Evolutionary conservation across 768 basidiomycete species (phyloP).

Genomic region (Boletus tomentosulus): DNA sequence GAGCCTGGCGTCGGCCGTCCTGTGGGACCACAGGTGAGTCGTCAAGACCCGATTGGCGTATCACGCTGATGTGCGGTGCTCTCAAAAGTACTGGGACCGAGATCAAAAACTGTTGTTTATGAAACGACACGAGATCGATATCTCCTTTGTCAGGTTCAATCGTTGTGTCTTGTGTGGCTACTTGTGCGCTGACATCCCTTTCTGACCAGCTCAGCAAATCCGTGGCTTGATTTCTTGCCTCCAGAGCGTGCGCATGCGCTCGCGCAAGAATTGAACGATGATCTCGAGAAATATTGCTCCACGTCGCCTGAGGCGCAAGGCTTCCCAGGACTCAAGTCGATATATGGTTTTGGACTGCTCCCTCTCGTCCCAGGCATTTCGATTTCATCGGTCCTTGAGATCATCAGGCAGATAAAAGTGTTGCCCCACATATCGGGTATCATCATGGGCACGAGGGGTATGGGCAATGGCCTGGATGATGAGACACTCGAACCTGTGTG

Average conservation of each 20-base stretch:
- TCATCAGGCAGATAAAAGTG: slow-evolving; percentile 59
- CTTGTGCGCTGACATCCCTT: slow-evolving; percentile 13
- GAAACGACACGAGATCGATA: slow-evolving; percentile 75
- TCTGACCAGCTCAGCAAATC: slow-evolving; percentile 69
- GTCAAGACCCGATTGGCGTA: neutral
- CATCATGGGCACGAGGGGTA: slow-evolving; percentile 77
- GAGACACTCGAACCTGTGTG: slow-evolving; percentile 74
- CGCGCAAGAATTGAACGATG: slow-evolving; percentile 68
- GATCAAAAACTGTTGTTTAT: slow-evolving; percentile 80
- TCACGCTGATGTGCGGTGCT: slow-evolving; percentile 9
- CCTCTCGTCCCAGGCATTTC: slow-evolving; percentile 71
- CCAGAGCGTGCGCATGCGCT: slow-evolving; percentile 61
- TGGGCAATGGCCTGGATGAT: slow-evolving; percentile 82
- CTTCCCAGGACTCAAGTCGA: slow-evolving; percentile 47
- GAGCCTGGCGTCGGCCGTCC: slow-evolving; percentile 79
- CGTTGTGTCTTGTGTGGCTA: slow-evolving; percentile 1
- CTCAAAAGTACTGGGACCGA: slow-evolving; percentile 66
- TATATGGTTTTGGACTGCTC: slow-evolving; percentile 82
- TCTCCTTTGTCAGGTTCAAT: slow-evolving; percentile 70
- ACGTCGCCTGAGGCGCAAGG: slow-evolving; percentile 43
- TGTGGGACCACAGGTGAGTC: slow-evolving; percentile 65
- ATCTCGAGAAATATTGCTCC: slow-evolving; percentile 77
- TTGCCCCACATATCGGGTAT: slow-evolving; percentile 69
- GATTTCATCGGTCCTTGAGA: slow-evolving; percentile 52
- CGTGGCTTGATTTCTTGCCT: slow-evolving; percentile 86